Evolutionary conservation across 2,329 filamentous ascomycete species (phyloP), one percentile per base, ranked within the genome.

Genomic region (Colletotrichum sp.): DNA sequence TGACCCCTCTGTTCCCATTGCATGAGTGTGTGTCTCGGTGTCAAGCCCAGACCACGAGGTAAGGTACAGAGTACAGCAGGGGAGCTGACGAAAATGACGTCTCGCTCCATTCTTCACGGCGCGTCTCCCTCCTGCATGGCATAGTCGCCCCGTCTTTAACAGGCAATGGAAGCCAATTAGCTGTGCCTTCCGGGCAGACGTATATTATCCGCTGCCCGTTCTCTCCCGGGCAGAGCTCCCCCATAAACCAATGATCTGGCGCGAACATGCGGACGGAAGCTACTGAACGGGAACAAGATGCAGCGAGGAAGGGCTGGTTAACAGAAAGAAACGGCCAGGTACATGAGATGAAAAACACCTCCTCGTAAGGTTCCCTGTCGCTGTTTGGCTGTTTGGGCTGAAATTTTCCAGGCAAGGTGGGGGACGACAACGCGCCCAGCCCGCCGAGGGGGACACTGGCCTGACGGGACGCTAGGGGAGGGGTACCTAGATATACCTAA

Each of bases 311-410:
- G n/a, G 26, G 28, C 59, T 32, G 59, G 28, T 21, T 4, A 32
- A 36, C 28, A 36, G 26, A 5, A 8, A 36, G 59, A 36, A 30
- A 32, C 30, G 59, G 10, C 32, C n/a, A 16, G 57, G 9, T 60
- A 60, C 15, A 30, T 61, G 59, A 61, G 28, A 30, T 61, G 55
- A 59, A 28, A 48, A 48, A 48, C 0, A 61, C 28, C 59, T 61
- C 57, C 6, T 39, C 36, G 0, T 39, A 18, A 18, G 12, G 59
- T 32, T 32, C 59, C 59, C 32, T 61, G 28, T 32, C 30, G 30
- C 30, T 32, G 59, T 36, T 69, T 75, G 73, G 73, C 30, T 32
- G 30, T 36, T 69, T 75, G 73, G 73, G 73, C 70, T 64, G 73
- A 75, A 75, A 75, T 75, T 73, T 65, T 16, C 43, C 43, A 39